phyloP scores from a whole-genome alignment of 805 yeast species.

The Ogataea neopini region DNA sequence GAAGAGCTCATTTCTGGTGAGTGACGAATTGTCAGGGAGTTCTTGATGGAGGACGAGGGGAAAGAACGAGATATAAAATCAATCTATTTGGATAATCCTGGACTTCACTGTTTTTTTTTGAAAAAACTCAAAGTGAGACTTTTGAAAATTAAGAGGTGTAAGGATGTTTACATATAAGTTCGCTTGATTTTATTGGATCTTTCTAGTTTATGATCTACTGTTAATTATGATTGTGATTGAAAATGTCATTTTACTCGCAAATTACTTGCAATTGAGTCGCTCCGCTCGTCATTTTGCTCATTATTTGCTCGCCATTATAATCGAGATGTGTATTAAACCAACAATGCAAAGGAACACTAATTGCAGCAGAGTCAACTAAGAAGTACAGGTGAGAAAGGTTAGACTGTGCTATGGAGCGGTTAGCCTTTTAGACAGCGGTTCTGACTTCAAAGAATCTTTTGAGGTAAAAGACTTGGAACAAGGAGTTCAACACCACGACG shows the following conservation, averaged over 20 bases:
- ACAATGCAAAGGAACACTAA: constrained; percentile 4
- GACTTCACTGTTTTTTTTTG: not conserved
- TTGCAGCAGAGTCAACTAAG: constrained; percentile 4
- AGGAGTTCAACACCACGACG: constrained; percentile 81
- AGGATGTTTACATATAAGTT: not conserved
- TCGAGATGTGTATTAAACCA: constrained; percentile 6
- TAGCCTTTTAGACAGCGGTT: constrained; percentile 62
- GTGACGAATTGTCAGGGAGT: too few species aligned
- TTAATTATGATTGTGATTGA: too few species aligned
- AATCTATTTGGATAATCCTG: not conserved
- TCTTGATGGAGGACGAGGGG: not conserved
- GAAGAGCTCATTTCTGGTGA: constrained; percentile 13
- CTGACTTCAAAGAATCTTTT: constrained; percentile 95
- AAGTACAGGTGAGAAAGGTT: constrained; percentile 1
- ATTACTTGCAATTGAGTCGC: too few species aligned
- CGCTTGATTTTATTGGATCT: constrained; percentile 2
- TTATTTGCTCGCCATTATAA: not conserved
- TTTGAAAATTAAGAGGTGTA: not conserved
- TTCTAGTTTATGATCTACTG: not conserved
- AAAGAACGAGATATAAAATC: not conserved
- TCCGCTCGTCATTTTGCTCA: too few species aligned
- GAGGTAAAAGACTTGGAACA: constrained; percentile 92
- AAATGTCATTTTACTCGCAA: too few species aligned
- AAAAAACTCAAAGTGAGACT: not conserved
- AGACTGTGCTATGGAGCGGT: not conserved